Conservation (phyloP, 306 rosid species). For the Adenanthera pavonina region DNA sequence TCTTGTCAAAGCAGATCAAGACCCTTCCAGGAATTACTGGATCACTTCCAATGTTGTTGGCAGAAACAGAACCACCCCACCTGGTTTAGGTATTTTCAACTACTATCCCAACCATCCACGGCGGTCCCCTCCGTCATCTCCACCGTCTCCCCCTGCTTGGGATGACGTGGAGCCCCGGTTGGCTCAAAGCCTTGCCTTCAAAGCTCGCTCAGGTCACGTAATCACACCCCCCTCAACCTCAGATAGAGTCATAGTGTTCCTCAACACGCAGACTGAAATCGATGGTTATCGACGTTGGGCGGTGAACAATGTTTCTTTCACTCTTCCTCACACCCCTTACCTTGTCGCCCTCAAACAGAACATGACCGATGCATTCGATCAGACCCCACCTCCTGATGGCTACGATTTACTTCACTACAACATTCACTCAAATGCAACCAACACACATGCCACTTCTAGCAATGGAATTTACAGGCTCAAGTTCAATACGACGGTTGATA, state of each 20-base stretch:
- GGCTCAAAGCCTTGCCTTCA: constrained; percentile 69
- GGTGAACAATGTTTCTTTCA: constrained; percentile 75
- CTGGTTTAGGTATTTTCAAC: constrained; percentile 68
- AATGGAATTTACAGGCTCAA: constrained; percentile 48
- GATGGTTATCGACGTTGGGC: constrained; percentile 55
- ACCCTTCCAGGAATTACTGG: constrained; percentile 89
- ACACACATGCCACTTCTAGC: constrained; percentile 63
- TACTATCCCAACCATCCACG: constrained; percentile 89
- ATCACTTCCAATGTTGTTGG: constrained; percentile 65
- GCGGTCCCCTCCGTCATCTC: constrained; percentile 54
- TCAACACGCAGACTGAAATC: constrained; percentile 75
- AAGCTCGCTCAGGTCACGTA: constrained; percentile 54
- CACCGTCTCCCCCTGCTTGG: constrained; percentile 74
- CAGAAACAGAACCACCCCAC: constrained; percentile 63
- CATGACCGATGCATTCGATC: constrained; percentile 50
- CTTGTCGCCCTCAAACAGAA: constrained; percentile 69
- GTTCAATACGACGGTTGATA: constrained; percentile 57
- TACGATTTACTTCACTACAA: constrained; percentile 61
- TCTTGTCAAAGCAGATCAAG: constrained; percentile 67
- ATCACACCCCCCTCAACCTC: constrained; percentile 65
- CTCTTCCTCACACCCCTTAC: constrained; percentile 76
- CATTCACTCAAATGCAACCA: constrained; percentile 43
- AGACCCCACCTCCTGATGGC: constrained; percentile 63
- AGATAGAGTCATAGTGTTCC: constrained; percentile 72
- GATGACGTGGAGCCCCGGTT: constrained; percentile 45